Conservation (phyloP, 2,329 filamentous ascomycete genomes). For the Colletotrichum sp. region DNA sequence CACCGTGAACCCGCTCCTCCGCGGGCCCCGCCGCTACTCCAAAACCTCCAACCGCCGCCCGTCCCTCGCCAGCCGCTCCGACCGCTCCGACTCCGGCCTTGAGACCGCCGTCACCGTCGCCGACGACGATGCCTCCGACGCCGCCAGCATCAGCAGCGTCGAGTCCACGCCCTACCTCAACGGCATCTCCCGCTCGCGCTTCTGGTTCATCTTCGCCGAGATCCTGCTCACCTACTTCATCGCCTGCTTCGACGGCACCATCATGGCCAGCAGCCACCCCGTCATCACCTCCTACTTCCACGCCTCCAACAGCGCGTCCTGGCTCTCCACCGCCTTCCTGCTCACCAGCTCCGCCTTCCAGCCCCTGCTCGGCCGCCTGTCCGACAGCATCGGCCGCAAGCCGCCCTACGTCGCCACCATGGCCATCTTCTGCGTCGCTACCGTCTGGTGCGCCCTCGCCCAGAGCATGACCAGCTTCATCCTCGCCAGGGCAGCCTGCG, state of each 20-base stretch:
- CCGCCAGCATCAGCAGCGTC: constrained; percentile 10
- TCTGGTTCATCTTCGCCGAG: constrained; percentile 68
- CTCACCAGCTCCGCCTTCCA: constrained; percentile 79
- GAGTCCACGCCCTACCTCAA: constrained; percentile 42
- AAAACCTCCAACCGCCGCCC: constrained; percentile 12
- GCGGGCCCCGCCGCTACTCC: constrained; percentile 34
- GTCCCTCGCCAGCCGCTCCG: constrained; percentile 6
- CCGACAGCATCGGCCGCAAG: constrained; percentile 75
- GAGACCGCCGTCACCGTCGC: background rate
- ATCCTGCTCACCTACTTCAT: constrained; percentile 65
- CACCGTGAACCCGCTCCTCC: constrained; percentile 43
- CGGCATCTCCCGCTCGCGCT: constrained; percentile 52
- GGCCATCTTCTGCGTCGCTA: constrained; percentile 68
- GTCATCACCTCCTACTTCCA: constrained; percentile 83
- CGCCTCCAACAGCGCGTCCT: constrained; percentile 79
- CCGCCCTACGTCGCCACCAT: constrained; percentile 68
- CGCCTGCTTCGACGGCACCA: constrained; percentile 74
- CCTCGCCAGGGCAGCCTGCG: constrained; percentile 71
- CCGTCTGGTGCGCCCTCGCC: constrained; percentile 73
- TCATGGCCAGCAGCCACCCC: constrained; percentile 83
- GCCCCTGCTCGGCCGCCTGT: constrained; percentile 75
- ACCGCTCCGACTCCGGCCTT: background rate
- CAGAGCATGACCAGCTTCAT: constrained; percentile 74
- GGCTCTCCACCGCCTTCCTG: constrained; percentile 81
- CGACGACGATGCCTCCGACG: constrained; percentile 3